Conservation (phyloP, 176 grass and related monocot genomes). For the Zizania latifolia region DNA sequence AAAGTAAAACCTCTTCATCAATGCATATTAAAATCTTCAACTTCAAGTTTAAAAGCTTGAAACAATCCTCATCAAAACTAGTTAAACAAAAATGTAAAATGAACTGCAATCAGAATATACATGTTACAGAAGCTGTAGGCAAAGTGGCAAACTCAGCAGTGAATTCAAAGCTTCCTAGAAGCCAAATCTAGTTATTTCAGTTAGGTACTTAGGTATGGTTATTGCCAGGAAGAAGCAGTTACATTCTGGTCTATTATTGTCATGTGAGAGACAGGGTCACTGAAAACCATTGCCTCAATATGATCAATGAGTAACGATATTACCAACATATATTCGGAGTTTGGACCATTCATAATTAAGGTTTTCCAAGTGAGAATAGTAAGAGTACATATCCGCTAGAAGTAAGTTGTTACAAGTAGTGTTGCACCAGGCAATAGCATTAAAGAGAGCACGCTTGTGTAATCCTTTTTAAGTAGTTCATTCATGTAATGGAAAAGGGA, state of each 20-base stretch:
- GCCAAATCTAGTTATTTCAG: not conserved
- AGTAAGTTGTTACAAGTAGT: not conserved
- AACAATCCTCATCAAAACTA: not conserved
- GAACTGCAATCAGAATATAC: not conserved
- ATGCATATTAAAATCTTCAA: not conserved
- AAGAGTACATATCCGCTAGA: not conserved
- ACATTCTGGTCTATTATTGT: not conserved
- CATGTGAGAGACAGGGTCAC: not conserved
- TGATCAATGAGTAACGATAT: not conserved
- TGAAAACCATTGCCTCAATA: not conserved
- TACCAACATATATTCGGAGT: not conserved
- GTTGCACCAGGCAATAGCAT: not conserved
- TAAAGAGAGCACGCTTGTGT: not conserved
- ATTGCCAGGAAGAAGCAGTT: not conserved
- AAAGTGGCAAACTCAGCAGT: not conserved
- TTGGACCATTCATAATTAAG: too few species aligned
- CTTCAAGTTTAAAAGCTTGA: not conserved
- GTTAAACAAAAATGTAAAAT: not conserved
- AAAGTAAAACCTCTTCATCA: not conserved
- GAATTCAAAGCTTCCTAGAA: not conserved
- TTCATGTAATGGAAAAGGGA: not conserved
- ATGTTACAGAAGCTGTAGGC: not conserved
- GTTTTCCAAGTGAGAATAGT: not conserved
- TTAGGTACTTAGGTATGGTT: not conserved
- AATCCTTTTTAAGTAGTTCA: not conserved